A percentile compares a stretch with the other conserved stretches of the same genome.
Conservation (phyloP, 129 eudicot species). For the Flaveria brownii region DNA sequence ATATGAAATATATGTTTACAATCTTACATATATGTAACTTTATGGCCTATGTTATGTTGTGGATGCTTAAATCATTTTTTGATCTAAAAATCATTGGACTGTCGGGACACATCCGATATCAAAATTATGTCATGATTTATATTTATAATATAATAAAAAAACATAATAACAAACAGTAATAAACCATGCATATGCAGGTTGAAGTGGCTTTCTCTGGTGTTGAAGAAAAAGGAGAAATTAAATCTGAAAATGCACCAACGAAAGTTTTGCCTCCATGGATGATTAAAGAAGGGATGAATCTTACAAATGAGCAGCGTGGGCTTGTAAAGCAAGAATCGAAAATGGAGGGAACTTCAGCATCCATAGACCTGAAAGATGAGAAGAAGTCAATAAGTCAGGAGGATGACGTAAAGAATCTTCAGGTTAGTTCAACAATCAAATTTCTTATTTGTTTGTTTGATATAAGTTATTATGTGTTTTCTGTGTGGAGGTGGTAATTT, state of each 20-base stretch:
- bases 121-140: neutral
- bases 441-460: neutral
- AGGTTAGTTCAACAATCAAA: conserved; percentile 42
- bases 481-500: neutral
- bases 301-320: conserved; percentile 84
- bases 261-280: conserved; percentile 96
- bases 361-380: conserved; percentile 54
- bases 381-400: conserved; percentile 58
- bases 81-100: neutral
- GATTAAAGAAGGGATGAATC: conserved; percentile 86
- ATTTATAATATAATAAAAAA: neutral
- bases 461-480: neutral
- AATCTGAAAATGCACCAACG: conserved; percentile 48
- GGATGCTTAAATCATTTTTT: neutral
- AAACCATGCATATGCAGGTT: conserved; percentile 43
- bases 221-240: conserved; percentile 51
- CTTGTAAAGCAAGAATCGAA: conserved; percentile 59
- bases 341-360: conserved; percentile 48
- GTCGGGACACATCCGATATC: neutral
- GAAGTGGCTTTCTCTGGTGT: conserved; percentile 74
- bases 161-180: neutral
- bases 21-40: neutral
- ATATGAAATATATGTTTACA: too few species aligned
- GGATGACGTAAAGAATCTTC: conserved; percentile 57
- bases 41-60: neutral